Conservation (phyloP, 345 rosid genomes). For the Hypericum androsaemum region DNA sequence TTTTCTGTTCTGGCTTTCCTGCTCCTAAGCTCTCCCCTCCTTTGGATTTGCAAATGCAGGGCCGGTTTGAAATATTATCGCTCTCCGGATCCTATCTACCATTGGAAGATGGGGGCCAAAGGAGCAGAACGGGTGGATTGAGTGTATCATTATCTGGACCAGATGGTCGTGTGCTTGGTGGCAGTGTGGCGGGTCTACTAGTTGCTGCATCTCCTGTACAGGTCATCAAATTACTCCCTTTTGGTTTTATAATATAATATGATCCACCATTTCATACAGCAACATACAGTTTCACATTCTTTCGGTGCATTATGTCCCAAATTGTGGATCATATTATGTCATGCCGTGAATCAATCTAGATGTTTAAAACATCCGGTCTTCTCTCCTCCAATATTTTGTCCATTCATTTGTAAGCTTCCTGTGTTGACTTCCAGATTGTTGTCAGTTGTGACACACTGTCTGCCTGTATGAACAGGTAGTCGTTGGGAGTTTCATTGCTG, state of each 20-base stretch:
- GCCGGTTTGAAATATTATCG: constrained; percentile 76
- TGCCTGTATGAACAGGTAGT: constrained; percentile 36
- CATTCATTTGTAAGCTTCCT: background rate
- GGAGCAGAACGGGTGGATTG: constrained; percentile 66
- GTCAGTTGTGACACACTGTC: constrained; percentile 6
- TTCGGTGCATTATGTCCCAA: background rate
- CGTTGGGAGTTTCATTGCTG: constrained; percentile 56
- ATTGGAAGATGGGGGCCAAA: constrained; percentile 58
- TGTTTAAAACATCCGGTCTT: no score
- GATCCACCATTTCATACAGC: background rate
- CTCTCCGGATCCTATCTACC: constrained; percentile 76
- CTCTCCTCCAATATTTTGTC: background rate
- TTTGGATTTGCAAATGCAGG: constrained; percentile 35
- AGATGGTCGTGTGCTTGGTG: constrained; percentile 87
- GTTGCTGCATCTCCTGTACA: constrained; percentile 87
- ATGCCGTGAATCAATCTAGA: no score
- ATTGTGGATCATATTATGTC: background rate
- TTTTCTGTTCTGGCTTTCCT: background rate
- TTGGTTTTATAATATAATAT: background rate
- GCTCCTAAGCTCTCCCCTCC: background rate
- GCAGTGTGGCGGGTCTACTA: constrained; percentile 75
- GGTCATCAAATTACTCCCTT: constrained; percentile 26
- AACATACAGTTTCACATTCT: background rate
- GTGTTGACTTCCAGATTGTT: background rate
- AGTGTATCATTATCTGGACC: constrained; percentile 76